Evolutionary conservation across 75 land plant species (phyloP).

Genomic region (Larix kaempferi): DNA sequence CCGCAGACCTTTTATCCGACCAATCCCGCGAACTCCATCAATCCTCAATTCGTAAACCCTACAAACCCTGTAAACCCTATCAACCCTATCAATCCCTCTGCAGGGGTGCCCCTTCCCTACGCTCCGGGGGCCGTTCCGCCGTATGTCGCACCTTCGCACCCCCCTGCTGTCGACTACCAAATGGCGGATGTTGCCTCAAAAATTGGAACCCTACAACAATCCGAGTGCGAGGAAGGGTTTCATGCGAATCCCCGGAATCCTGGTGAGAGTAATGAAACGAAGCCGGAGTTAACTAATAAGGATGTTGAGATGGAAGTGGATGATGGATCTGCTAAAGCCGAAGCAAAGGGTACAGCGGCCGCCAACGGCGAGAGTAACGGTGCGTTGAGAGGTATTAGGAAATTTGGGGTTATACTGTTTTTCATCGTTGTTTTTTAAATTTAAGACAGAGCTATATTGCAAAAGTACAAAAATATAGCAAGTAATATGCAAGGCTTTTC

Average conservation of each 20-base stretch:
- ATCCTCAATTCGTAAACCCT: background rate
- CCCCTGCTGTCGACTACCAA: background rate
- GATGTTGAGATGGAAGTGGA: background rate
- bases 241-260: background rate
- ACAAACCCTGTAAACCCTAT: background rate
- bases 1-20: too few species aligned
- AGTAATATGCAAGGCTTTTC: too few species aligned
- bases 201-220: background rate
- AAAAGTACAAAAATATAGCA: too few species aligned
- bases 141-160: background rate
- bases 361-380: conserved; percentile 7
- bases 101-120: background rate
- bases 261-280: background rate
- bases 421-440: too few species aligned
- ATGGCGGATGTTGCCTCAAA: background rate
- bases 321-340: background rate
- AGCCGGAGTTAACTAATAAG: background rate
- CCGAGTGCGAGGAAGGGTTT: background rate
- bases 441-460: too few species aligned
- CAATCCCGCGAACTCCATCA: too few species aligned
- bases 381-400: background rate
- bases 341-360: background rate
- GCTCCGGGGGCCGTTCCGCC: background rate
- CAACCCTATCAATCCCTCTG: background rate
- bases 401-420: background rate